Evolutionary conservation across 208 protist species (phyloP).

Genomic region (Acanthamoeba triangularis): DNA sequence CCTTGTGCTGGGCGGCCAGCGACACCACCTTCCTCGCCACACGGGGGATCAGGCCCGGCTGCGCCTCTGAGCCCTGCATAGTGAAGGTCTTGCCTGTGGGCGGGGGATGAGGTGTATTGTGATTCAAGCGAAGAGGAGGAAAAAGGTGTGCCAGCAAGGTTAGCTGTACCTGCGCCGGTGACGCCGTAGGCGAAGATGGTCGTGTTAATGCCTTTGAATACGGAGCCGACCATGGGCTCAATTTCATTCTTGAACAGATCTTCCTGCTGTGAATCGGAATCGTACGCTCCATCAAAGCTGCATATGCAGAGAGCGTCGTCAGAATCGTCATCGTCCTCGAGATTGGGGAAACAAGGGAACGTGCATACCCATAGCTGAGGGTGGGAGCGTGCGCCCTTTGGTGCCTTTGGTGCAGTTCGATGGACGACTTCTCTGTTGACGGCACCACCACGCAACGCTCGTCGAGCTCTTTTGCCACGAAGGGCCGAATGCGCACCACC

Average conservation of each 20-base stretch:
- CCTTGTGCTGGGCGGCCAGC: conserved; percentile 2
- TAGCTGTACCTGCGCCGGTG: conserved; percentile 90
- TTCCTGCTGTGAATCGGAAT: conserved; percentile 27
- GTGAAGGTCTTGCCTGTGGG: conserved; percentile 64
- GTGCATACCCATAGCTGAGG: conserved; percentile 12
- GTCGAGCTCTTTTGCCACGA: conserved; percentile 22
- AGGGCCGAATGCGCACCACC: conserved; percentile 43
- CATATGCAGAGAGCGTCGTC: not conserved
- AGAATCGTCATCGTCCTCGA: not conserved
- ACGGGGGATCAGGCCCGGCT: conserved; percentile 76
- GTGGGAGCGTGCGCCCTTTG: not conserved
- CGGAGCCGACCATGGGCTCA: conserved; percentile 2
- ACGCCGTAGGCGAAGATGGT: conserved; percentile 94
- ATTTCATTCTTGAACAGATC: conserved; percentile 73
- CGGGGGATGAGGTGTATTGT: too few species aligned
- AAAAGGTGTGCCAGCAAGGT: not conserved
- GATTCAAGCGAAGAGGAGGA: conserved; percentile 46
- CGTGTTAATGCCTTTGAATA: conserved; percentile 89
- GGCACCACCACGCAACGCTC: conserved; percentile 43
- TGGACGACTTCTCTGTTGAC: not conserved
- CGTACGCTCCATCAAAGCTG: conserved; percentile 35
- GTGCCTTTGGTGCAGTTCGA: conserved; percentile 15
- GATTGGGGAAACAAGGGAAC: not conserved
- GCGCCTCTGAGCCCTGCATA: conserved; percentile 75
- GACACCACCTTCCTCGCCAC: conserved; percentile 66